These are phyloP conservation scores for Holtermannia corniformis DNA, from an alignment of 768 basidiomycete species.

Conservation along the genomic window DNA sequence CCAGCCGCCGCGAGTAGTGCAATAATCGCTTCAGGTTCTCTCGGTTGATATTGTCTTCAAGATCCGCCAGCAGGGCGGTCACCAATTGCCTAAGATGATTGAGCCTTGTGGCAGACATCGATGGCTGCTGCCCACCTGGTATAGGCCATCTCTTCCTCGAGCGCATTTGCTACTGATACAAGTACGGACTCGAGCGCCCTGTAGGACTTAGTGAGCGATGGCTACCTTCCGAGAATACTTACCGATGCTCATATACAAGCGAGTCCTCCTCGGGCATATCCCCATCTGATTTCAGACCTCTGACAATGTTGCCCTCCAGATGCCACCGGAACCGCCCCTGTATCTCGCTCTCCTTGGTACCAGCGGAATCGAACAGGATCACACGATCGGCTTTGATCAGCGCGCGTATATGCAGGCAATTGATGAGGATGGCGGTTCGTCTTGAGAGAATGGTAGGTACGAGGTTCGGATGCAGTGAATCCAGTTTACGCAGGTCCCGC, in stretches of 20 bases:
- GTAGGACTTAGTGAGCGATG: no score
- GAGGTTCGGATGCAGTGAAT: slow-evolving; percentile 85
- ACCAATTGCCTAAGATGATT: slow-evolving; percentile 57
- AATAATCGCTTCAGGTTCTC: slow-evolving; percentile 86
- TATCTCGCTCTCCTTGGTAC: slow-evolving; percentile 46
- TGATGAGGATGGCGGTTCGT: slow-evolving; percentile 80
- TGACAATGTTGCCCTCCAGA: slow-evolving; percentile 29
- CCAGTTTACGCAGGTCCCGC: slow-evolving; percentile 92
- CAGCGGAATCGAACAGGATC: slow-evolving; percentile 83
- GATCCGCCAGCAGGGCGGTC: slow-evolving; percentile 76
- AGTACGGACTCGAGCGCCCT: slow-evolving; percentile 90
- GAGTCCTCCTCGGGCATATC: slow-evolving; percentile 20
- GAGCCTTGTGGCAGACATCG: neutral
- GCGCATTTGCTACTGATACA: slow-evolving; percentile 77
- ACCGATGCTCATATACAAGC: slow-evolving; percentile 38
- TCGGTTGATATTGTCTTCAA: slow-evolving; percentile 91
- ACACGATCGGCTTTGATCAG: slow-evolving; percentile 88
- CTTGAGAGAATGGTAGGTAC: slow-evolving; percentile 88
- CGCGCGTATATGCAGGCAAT: slow-evolving; percentile 88
- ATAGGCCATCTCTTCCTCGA: slow-evolving; percentile 94
- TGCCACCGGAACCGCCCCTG: slow-evolving; percentile 32
- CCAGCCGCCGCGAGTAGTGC: slow-evolving; percentile 80
- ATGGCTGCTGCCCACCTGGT: slow-evolving; percentile 44
- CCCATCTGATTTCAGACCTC: slow-evolving; percentile 17
- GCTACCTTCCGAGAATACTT: slow-evolving; percentile 1